phyloP scores from a whole-genome alignment of 345 rosid species.

The Linum usitatissimum region DNA sequence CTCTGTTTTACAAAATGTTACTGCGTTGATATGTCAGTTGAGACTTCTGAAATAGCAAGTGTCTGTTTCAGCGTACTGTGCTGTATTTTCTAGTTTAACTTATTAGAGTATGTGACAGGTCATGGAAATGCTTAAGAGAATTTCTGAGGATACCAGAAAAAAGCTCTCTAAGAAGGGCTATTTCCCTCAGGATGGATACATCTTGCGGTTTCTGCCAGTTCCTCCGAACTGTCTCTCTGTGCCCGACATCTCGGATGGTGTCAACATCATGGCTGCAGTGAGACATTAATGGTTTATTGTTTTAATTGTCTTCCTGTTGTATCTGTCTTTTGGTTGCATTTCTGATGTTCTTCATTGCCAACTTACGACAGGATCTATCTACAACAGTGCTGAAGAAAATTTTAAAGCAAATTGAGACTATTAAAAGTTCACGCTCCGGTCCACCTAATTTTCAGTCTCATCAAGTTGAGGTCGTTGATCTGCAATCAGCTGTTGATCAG shows the following conservation, averaged over 20 bases:
- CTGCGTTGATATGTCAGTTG: background rate
- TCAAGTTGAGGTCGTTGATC: constrained; percentile 57
- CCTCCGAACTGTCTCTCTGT: constrained; percentile 93
- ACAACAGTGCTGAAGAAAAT: constrained; percentile 64
- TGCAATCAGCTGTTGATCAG: constrained; percentile 56
- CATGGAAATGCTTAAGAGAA: constrained; percentile 62
- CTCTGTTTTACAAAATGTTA: background rate
- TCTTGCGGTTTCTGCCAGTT: constrained; percentile 65
- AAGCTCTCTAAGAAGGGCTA: constrained; percentile 71
- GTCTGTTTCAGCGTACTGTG: background rate
- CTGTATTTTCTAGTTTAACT: background rate
- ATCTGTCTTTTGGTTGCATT: background rate
- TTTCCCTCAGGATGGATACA: constrained; percentile 88
- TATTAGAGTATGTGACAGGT: constrained; percentile 28
- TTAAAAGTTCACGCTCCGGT: constrained; percentile 64
- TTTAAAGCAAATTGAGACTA: constrained; percentile 58
- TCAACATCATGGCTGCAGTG: constrained; percentile 74
- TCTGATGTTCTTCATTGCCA: constrained; percentile 4
- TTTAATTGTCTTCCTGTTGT: background rate
- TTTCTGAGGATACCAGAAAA: constrained; percentile 53
- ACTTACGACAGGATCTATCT: constrained; percentile 61
- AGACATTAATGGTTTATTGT: constrained; percentile 19
- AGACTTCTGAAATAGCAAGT: background rate
- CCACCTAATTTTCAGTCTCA: constrained; percentile 79
- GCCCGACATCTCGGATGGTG: constrained; percentile 83